Percentiles rank a stretch among this genome's conserved stretches.
phyloP scores from a whole-genome alignment of 768 basidiomycete species.

The Suillus paluster region DNA sequence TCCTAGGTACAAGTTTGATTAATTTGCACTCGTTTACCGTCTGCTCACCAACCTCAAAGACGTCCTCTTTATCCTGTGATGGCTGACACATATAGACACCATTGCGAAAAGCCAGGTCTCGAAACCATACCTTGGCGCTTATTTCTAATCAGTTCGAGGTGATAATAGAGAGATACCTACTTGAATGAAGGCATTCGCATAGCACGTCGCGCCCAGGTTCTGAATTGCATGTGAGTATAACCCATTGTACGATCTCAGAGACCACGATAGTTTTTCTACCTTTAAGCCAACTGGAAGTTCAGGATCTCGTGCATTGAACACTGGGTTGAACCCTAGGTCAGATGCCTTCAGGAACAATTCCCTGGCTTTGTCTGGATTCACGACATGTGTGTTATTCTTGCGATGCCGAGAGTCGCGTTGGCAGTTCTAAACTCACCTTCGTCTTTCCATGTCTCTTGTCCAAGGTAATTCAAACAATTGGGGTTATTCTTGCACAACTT shows the following conservation, averaged over 20 bases:
- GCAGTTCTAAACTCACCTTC: slow-evolving; percentile 49
- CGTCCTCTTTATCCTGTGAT: slow-evolving; percentile 48
- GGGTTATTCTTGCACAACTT: slow-evolving; percentile 77
- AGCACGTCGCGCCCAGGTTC: slow-evolving; percentile 98
- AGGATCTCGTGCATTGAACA: slow-evolving; percentile 49
- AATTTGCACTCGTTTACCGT: neutral
- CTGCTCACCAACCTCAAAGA: slow-evolving; percentile 44
- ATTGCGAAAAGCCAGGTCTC: slow-evolving; percentile 77
- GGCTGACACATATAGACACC: slow-evolving; percentile 83
- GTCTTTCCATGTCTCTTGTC: slow-evolving; percentile 81
- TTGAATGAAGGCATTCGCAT: slow-evolving; percentile 94
- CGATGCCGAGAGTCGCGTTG: slow-evolving; percentile 14
- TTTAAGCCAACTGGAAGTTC: slow-evolving; percentile 77
- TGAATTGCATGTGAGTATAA: slow-evolving; percentile 33
- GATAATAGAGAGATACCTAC: slow-evolving; percentile 40
- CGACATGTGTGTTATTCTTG: slow-evolving; percentile 17
- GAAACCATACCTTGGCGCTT: slow-evolving; percentile 81
- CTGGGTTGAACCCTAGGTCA: slow-evolving; percentile 61
- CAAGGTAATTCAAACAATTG: slow-evolving; percentile 86
- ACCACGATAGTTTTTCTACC: slow-evolving; percentile 40
- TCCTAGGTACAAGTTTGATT: slow-evolving; percentile 47
- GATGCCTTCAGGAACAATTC: slow-evolving; percentile 55
- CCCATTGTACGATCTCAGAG: slow-evolving; percentile 8
- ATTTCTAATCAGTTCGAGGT: slow-evolving; percentile 9
- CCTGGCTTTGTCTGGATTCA: slow-evolving; percentile 49